Conservation (phyloP, 805 yeast genomes). For the Zygoascus ofunaensis region DNA sequence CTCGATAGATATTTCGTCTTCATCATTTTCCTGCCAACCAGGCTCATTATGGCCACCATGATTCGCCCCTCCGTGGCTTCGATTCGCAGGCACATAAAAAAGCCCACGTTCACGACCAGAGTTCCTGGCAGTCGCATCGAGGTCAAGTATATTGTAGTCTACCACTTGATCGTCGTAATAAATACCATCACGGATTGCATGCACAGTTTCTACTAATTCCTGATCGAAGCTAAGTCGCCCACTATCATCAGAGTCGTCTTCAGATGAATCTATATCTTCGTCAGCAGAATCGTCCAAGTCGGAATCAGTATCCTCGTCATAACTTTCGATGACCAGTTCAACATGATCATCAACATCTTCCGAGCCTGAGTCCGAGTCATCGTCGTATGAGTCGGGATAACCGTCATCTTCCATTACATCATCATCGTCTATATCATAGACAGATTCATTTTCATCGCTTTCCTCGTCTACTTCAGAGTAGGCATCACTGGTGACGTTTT, state of each 20-base stretch:
- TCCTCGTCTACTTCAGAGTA: constrained; percentile 25
- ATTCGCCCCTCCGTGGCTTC: not conserved
- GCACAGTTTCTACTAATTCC: not conserved
- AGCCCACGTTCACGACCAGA: not conserved
- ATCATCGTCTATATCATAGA: constrained; percentile 23
- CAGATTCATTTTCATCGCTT: constrained; percentile 24
- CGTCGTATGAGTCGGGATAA: not conserved
- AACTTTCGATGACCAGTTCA: not conserved
- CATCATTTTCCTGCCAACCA: not conserved
- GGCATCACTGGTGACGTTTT: constrained; percentile 20
- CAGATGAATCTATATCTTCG: constrained; percentile 1
- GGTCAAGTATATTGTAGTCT: not conserved
- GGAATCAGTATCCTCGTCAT: constrained; percentile 1
- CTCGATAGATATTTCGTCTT: not conserved
- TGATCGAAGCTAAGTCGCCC: not conserved
- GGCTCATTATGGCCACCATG: not conserved
- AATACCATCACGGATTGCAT: not conserved
- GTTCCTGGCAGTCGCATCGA: not conserved
- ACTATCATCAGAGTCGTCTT: not conserved
- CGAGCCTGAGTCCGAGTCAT: not conserved
- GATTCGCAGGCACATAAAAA: not conserved
- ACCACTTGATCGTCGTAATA: not conserved
- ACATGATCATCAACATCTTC: constrained; percentile 6
- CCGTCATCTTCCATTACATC: constrained; percentile 12
- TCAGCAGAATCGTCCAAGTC: too few species aligned